These are phyloP conservation scores for Stagonosporopsis cucurbitacearum DNA, from an alignment of 2,329 filamentous ascomycete genomes.

Conservation along the genomic window DNA sequence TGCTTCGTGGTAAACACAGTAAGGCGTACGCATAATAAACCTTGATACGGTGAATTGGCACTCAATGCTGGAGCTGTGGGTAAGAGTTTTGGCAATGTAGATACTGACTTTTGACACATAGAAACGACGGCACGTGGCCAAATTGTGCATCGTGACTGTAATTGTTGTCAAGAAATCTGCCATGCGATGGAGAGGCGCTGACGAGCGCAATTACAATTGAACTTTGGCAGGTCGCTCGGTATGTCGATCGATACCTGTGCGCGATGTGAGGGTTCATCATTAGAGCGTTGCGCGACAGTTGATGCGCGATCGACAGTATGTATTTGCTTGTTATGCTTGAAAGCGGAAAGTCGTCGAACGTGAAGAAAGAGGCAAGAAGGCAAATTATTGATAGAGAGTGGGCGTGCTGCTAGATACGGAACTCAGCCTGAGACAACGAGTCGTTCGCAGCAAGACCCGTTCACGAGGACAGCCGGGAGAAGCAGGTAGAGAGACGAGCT, in stretches of 20 bases:
- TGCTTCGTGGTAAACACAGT: background rate
- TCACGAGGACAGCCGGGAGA: constrained; percentile 1
- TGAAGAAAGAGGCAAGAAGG: background rate
- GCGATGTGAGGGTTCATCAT: background rate
- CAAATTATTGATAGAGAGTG: background rate
- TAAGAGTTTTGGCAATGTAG: background rate
- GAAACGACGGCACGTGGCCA: background rate
- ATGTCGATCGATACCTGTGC: background rate
- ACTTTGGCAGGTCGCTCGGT: background rate
- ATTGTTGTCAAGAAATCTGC: background rate
- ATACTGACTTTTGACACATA: background rate
- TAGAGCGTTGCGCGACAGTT: background rate
- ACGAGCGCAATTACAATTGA: background rate
- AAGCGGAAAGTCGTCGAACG: background rate
- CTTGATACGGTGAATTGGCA: background rate
- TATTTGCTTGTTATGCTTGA: background rate
- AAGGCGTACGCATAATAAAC: background rate
- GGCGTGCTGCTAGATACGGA: background rate
- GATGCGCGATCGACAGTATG: background rate
- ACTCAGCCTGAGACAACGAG: background rate
- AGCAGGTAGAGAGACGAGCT: constrained; percentile 4
- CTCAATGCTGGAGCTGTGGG: background rate
- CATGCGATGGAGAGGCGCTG: background rate
- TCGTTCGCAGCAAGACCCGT: background rate
- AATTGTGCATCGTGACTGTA: background rate